phyloP scores from a whole-genome alignment of 768 basidiomycete species.

The Polyporus arcularius region DNA sequence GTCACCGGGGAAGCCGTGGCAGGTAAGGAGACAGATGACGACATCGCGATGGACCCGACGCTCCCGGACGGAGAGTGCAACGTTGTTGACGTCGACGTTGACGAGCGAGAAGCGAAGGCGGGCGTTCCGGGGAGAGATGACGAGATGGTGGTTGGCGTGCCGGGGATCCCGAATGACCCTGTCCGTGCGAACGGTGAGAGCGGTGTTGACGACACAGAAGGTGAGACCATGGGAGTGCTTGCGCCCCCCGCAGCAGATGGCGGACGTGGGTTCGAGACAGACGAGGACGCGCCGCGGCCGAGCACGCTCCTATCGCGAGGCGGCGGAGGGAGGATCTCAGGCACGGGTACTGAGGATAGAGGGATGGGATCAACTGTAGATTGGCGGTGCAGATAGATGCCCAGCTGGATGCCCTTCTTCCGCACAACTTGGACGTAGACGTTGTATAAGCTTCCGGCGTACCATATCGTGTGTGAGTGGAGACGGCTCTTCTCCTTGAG shows the following conservation, averaged over 20 bases:
- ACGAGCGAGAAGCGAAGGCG: constrained; percentile 8
- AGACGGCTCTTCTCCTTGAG: constrained; percentile 84
- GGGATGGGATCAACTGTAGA: constrained; percentile 79
- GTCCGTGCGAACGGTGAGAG: constrained; percentile 22
- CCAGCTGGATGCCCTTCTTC: constrained; percentile 81
- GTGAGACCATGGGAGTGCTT: not conserved
- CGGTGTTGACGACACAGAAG: not conserved
- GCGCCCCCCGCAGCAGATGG: constrained; percentile 6
- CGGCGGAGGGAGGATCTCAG: not conserved
- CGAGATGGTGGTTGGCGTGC: constrained; percentile 8
- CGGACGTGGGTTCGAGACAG: constrained; percentile 17
- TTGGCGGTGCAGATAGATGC: constrained; percentile 88
- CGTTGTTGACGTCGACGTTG: constrained; percentile 9
- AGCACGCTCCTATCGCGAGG: constrained; percentile 11
- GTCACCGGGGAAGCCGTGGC: constrained; percentile 46
- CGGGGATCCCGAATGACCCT: constrained; percentile 14
- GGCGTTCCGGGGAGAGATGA: constrained; percentile 5
- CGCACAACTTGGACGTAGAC: constrained; percentile 87
- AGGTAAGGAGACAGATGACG: constrained; percentile 29
- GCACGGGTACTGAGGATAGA: constrained; percentile 56
- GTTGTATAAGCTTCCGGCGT: constrained; percentile 86
- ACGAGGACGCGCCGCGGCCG: constrained; percentile 11
- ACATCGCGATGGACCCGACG: constrained; percentile 5
- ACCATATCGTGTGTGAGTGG: constrained; percentile 86
- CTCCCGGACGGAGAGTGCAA: constrained; percentile 19